A percentile compares a stretch with the other conserved stretches of the same genome.
Evolutionary conservation across 257 asterid genomes (phyloP).

Genomic region (Mitragyna speciosa): DNA sequence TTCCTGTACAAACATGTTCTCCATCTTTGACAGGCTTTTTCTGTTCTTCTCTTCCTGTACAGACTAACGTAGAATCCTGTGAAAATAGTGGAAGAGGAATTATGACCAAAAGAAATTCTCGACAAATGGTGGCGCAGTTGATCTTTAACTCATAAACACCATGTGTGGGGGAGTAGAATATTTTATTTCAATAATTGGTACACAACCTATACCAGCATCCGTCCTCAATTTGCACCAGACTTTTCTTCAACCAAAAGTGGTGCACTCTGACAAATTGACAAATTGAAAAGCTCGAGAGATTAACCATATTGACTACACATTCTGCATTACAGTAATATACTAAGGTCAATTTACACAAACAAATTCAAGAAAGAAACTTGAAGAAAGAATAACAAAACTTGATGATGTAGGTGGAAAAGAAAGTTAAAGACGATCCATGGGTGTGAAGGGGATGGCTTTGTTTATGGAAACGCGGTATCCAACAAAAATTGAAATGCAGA

Average conservation of each 20-base stretch:
- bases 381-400: neutral
- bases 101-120: neutral
- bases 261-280: neutral
- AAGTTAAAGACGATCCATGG: slow-evolving; percentile 45
- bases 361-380: neutral
- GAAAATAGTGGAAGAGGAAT: neutral
- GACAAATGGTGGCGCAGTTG: neutral
- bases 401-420: neutral
- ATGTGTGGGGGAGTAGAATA: too few relatives aligned
- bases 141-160: neutral
- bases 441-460: slow-evolving; percentile 51
- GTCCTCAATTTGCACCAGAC: neutral
- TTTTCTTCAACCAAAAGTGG: neutral
- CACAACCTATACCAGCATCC: neutral
- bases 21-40: too few relatives aligned
- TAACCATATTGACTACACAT: neutral
- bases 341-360: neutral
- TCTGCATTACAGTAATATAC: neutral
- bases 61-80: neutral
- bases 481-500: slow-evolving; percentile 59
- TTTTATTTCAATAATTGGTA: too few relatives aligned
- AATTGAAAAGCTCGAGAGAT: neutral
- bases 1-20: too few relatives aligned
- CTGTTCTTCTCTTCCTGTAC: neutral
- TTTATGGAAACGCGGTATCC: slow-evolving; percentile 55